Percentiles rank a stretch among this genome's conserved stretches.
These are phyloP conservation scores for Hypoxylon fuscum DNA, from an alignment of 495 filamentous ascomycete genomes.

Conservation along the genomic window DNA sequence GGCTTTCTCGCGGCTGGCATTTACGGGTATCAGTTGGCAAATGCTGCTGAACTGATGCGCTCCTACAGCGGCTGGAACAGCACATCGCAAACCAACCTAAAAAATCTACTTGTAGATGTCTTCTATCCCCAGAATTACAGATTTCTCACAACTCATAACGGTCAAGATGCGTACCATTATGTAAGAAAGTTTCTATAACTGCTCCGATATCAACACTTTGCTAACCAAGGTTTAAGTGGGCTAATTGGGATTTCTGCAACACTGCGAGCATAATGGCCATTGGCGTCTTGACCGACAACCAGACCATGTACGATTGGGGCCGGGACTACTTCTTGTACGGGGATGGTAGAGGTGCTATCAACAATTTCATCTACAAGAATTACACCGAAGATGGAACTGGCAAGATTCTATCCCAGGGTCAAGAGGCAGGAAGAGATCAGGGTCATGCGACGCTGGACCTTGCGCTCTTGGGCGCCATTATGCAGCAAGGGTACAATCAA, in stretches of 20 bases:
- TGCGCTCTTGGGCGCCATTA: conserved; percentile 50
- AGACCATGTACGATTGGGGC: conserved; percentile 51
- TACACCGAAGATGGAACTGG: conserved; percentile 32
- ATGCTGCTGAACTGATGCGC: conserved; percentile 55
- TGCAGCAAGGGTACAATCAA: conserved; percentile 55
- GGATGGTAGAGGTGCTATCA: conserved; percentile 48
- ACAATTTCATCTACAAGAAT: conserved; percentile 44
- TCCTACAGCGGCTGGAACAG: conserved; percentile 49
- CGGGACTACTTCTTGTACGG: conserved; percentile 51
- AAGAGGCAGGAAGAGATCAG: conserved; percentile 57
- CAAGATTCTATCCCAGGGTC: conserved; percentile 48
- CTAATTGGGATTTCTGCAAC: conserved; percentile 60
- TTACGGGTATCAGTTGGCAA: conserved; percentile 59
- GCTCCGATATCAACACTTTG: no score
- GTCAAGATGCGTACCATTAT: conserved; percentile 50
- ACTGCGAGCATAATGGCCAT: conserved; percentile 51
- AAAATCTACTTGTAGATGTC: conserved; percentile 44
- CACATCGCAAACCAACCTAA: conserved; percentile 23
- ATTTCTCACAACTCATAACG: conserved; percentile 48
- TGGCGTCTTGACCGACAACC: conserved; percentile 53
- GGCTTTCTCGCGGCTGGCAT: conserved; percentile 54
- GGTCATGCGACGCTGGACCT: conserved; percentile 53
- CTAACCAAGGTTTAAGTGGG: conserved; percentile 29
- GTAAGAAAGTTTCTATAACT: no score
- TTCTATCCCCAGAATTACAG: conserved; percentile 50